phyloP scores from a whole-genome alignment of 169 alveolate species.

The Hepatocystis sp. region DNA sequence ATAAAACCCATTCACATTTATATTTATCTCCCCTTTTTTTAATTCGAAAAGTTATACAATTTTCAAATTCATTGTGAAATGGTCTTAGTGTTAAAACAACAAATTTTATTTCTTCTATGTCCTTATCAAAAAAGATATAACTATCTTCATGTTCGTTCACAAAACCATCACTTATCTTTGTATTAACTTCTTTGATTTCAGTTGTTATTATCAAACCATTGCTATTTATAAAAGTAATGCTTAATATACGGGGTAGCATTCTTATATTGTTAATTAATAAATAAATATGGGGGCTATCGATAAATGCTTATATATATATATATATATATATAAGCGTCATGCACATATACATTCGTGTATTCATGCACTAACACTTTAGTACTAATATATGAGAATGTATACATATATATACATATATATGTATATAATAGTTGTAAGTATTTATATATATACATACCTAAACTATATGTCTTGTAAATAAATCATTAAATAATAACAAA shows the following conservation, averaged over 20 bases:
- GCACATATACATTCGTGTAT: too few species aligned
- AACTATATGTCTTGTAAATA: conserved; percentile 1
- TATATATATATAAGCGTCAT: conserved; percentile 21
- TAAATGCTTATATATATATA: neutral
- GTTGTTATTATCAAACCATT: conserved; percentile 57
- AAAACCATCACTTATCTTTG: conserved; percentile 1
- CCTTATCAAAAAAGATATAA: conserved; percentile 45
- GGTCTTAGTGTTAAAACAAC: conserved; percentile 51
- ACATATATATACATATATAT: conserved; percentile 14
- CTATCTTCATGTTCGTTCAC: conserved; percentile 23
- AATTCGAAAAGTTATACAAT: conserved; percentile 26
- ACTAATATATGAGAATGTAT: neutral
- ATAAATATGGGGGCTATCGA: conserved; percentile 9
- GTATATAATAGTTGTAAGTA: conserved; percentile 6
- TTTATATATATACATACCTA: conserved; percentile 5
- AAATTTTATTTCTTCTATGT: conserved; percentile 35
- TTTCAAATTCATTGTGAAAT: conserved; percentile 51
- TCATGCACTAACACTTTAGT: conserved; percentile 11
- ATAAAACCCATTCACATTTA: conserved; percentile 64
- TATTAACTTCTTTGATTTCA: conserved; percentile 36
- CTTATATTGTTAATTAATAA: conserved; percentile 28
- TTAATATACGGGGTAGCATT: conserved; percentile 14
- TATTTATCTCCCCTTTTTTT: conserved; percentile 47
- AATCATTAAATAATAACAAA: conserved; percentile 5
- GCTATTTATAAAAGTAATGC: conserved; percentile 61